Percentiles rank a stretch among this genome's conserved stretches.
phyloP scores from a whole-genome alignment of 2,329 filamentous ascomycete species.

The Penicillium thymicola region DNA sequence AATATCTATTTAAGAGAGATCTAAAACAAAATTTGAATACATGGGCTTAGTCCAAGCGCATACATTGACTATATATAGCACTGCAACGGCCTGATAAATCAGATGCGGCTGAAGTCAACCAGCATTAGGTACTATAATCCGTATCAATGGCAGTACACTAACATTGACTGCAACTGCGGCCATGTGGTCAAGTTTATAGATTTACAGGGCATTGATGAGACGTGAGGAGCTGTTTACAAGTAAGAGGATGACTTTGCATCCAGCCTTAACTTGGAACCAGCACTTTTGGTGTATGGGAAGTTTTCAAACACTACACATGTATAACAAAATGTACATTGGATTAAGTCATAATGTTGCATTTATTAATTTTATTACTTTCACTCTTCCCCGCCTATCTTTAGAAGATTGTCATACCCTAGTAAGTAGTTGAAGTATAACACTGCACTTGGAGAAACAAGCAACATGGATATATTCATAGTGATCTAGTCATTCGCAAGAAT shows the following conservation, averaged over 20 bases:
- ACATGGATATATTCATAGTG: neutral
- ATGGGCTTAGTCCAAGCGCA: neutral
- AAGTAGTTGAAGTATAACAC: neutral
- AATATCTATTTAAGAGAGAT: no score
- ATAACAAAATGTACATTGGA: neutral
- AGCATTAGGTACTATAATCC: no score
- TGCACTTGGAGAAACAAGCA: neutral
- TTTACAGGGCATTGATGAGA: neutral
- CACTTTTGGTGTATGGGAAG: slow-evolving; percentile 32
- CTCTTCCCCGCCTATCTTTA: neutral
- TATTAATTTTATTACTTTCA: neutral
- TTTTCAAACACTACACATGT: neutral
- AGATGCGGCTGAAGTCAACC: neutral
- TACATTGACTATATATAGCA: neutral
- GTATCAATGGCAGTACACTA: neutral
- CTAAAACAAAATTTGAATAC: fast-evolving
- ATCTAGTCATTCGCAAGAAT: neutral
- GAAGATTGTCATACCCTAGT: no score
- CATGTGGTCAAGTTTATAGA: neutral
- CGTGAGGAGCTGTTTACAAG: neutral
- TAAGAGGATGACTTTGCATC: neutral
- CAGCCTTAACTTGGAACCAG: neutral
- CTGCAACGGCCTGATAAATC: neutral
- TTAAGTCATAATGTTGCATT: neutral
- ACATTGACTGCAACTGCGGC: neutral